These are phyloP conservation scores for Bipolaris sorokiniana DNA, from an alignment of 2,329 filamentous ascomycete genomes.

Conservation along the genomic window DNA sequence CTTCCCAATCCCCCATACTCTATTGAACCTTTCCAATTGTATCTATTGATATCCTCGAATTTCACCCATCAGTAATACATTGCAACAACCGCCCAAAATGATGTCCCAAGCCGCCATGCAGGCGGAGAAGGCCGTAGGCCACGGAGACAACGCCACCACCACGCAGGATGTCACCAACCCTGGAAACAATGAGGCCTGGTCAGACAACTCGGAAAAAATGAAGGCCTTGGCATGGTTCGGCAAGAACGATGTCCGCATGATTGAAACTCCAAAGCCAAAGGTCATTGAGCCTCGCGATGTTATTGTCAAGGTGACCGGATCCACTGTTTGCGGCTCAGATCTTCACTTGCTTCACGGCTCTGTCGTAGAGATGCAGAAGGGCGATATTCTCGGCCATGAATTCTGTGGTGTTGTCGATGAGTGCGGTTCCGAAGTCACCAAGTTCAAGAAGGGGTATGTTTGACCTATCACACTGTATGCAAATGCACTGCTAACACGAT, in stretches of 20 bases:
- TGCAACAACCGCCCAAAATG: conserved; percentile 31
- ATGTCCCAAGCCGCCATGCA: conserved; percentile 64
- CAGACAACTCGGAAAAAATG: conserved; percentile 68
- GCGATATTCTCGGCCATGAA: conserved; percentile 60
- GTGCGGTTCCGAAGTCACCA: conserved; percentile 52
- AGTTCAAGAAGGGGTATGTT: conserved; percentile 51
- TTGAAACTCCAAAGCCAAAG: conserved; percentile 72
- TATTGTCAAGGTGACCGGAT: conserved; percentile 77
- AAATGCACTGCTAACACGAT: conserved; percentile 24
- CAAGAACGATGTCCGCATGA: conserved; percentile 77
- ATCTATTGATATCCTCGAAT: background rate
- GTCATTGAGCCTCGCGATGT: conserved; percentile 77
- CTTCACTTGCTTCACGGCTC: conserved; percentile 61
- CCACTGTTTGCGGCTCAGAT: conserved; percentile 67
- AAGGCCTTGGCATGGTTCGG: conserved; percentile 82
- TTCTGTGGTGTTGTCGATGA: conserved; percentile 59
- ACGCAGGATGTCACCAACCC: conserved; percentile 74
- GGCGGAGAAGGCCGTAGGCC: conserved; percentile 71
- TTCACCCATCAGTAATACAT: conserved; percentile 1
- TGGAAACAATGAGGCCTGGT: conserved; percentile 42
- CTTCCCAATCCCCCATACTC: background rate
- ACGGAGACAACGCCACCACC: conserved; percentile 68
- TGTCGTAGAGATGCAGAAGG: conserved; percentile 58
- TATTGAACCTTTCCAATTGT: background rate
- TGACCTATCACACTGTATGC: background rate